Base-by-base conservation (phyloP, 1,284 basidiomycete genomes). In the Pseudozyma pruni region DNA sequence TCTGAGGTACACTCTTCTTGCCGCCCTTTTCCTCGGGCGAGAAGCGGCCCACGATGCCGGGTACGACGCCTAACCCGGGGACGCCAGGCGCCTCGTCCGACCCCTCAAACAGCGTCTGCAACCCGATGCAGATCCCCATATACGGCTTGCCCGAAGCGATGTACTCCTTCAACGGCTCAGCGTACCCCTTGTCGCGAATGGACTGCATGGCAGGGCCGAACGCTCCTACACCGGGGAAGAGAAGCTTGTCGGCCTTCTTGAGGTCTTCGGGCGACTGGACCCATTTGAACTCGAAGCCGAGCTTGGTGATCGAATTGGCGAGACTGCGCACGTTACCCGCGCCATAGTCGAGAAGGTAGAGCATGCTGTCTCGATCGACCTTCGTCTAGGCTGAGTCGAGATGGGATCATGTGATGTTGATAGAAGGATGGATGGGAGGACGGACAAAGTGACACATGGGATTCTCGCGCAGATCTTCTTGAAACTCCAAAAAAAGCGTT, bases 201-300 rank as follows among this genome's bases (percentile, higher is more conserved):
- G 91, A 90, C 48, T 87, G 86, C 76, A 97, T 90, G 9, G 95
- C 96, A 38, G 90, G 89, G 52, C 90, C 90, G 82, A 98, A 98
- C 8, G 93, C 89, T 23, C 96, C 96, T 39, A 98, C 96, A n/a
- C 96, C 96, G 45, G 96, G 96, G 83, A 99, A 98, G 76, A 99
- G 87, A 79, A 99, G 89, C 84, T 90, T 91, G 55, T 93, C 90
- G 47, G 94, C 94, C 79, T 90, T 89, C 75, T 88, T 86, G 83
- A 98, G 93, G 83, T 98, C 95, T 7, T 87, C 86, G n/a, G 90
- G 88, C 27, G 87, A 85, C 35, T 89, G 86, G 80, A 98, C 91
- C 95, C 95, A 98, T 76, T 90, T 87, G 84, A 96, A 98, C 8
- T 88, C 85, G 84, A 93, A 89, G 9, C 95, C 94, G 11, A 98